Evolutionary conservation across 129 eudicot genomes (phyloP), one percentile per base, ranked within the genome.

Genomic region (Flaveria trinervia): DNA sequence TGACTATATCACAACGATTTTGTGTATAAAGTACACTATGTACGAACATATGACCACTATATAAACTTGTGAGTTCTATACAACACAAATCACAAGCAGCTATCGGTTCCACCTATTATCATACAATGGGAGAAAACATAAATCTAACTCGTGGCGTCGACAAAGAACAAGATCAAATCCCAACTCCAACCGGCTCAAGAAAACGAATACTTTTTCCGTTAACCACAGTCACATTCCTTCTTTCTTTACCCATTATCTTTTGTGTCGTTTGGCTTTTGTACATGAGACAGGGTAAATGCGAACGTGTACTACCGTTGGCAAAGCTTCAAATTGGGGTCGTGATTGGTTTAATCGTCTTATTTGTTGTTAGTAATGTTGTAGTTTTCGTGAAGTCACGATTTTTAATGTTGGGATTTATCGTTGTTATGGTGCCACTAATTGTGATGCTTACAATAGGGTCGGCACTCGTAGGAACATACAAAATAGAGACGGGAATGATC

Each of bases 231-330:
- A n/a, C 86, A 0, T 87, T 84, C 61, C 73, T 87, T 51, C 84
- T 84, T 9, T 87, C 88, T 20, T 69, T 87, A 33, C 88, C 88
- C 4, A 54, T 87, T 52, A 83, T 87, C 46, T 80, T 74, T 79
- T 65, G 74, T 7, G 44, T 80, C 17, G 80, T 84, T 22, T 84
- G 88, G 85, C 71, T 84, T n/a, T 13, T 82, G 44, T 84, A 75
- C 85, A 56, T 69, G 65, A 71, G 51, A 16, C 71, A 79, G 4
- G 75, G 77, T 49, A 75, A 76, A 9, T 84, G 91, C 1, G 91
- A 84, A 76, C 80, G 77, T 13, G 60, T 87, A 13, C 71, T 84
- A 50, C 76, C 64, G 0, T 60, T 87, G 28, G 72, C 65, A 0
- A 84, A 75, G 65, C 65, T 82, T 36, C 88, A 84, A 45, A 9